Percentiles rank a stretch among this genome's conserved stretches.
Evolutionary conservation across 768 basidiomycete species (phyloP).

Genomic region (Infundibulicybe gibba): DNA sequence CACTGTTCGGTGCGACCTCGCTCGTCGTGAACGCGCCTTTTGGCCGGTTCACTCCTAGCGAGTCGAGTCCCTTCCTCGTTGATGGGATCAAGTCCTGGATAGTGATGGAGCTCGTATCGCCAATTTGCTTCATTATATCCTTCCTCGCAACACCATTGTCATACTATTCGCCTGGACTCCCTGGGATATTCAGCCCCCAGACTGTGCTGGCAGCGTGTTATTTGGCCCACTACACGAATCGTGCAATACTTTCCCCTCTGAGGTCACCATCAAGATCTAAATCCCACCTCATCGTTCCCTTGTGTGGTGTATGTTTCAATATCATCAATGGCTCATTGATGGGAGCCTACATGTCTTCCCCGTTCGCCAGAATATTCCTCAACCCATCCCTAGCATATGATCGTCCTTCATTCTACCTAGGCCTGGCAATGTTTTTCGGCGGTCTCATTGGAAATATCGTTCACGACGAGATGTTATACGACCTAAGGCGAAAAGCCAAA

Average conservation of each 20-base stretch:
- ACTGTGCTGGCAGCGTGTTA: slow-evolving; percentile 54
- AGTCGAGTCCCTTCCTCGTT: slow-evolving; percentile 43
- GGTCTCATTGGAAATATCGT: slow-evolving; percentile 80
- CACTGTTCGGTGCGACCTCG: slow-evolving; percentile 28
- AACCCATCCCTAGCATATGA: slow-evolving; percentile 17
- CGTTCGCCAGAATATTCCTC: slow-evolving; percentile 42
- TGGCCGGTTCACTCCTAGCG: slow-evolving; percentile 64
- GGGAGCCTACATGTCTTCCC: slow-evolving; percentile 67
- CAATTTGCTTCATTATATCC: slow-evolving; percentile 46
- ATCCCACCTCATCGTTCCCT: slow-evolving; percentile 62
- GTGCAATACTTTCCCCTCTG: slow-evolving; percentile 75
- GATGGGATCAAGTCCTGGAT: slow-evolving; percentile 73
- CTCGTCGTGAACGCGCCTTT: slow-evolving; percentile 74
- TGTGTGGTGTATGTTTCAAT: slow-evolving; percentile 64
- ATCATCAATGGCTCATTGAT: slow-evolving; percentile 65
- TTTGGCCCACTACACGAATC: slow-evolving; percentile 79
- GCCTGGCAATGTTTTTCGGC: slow-evolving; percentile 59
- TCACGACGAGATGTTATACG: slow-evolving; percentile 88
- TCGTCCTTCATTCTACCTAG: slow-evolving; percentile 54
- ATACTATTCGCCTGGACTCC: slow-evolving; percentile 20
- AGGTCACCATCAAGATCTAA: slow-evolving; percentile 78
- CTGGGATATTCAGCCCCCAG: slow-evolving; percentile 34
- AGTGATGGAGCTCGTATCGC: slow-evolving; percentile 69
- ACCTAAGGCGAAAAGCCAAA: slow-evolving; percentile 67
- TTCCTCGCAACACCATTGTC: slow-evolving; percentile 49